phyloP scores from a whole-genome alignment of 805 yeast species.

The Metschnikowia aberdeeniae region DNA sequence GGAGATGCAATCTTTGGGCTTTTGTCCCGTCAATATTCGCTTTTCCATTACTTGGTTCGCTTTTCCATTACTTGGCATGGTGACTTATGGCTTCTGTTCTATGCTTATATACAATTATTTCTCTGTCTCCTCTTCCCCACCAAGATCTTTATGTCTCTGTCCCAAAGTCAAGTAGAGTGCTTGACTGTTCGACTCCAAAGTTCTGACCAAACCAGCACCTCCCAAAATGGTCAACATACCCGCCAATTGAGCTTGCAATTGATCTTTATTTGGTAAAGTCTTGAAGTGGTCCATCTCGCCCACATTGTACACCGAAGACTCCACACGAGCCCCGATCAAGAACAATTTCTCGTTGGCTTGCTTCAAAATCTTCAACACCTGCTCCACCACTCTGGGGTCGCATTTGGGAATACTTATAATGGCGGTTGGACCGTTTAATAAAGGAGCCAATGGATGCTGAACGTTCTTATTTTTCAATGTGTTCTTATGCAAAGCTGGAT shows the following conservation, averaged over 20 bases:
- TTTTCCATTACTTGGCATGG: too few species aligned
- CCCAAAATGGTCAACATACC: constrained; percentile 80
- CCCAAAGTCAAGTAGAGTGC: constrained; percentile 72
- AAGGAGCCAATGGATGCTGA: constrained; percentile 63
- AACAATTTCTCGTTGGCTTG: constrained; percentile 68
- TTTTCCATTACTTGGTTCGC: too few species aligned
- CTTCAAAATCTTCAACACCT: constrained; percentile 58
- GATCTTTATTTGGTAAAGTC: constrained; percentile 65
- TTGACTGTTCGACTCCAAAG: constrained; percentile 68
- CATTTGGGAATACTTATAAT: constrained; percentile 62
- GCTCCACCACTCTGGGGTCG: constrained; percentile 65
- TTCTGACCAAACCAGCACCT: constrained; percentile 84
- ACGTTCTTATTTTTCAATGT: constrained; percentile 38
- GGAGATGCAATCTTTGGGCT: too few species aligned
- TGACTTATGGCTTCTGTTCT: neutral
- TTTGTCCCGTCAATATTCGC: too few species aligned
- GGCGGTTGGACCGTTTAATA: constrained; percentile 85
- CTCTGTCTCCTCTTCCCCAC: constrained; percentile 7
- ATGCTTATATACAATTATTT: constrained; percentile 9
- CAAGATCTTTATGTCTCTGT: constrained; percentile 48
- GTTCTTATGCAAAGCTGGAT: constrained; percentile 68
- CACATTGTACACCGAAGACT: constrained; percentile 50
- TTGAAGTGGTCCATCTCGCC: constrained; percentile 59
- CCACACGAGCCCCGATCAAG: constrained; percentile 82
- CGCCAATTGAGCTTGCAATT: constrained; percentile 75